Conservation (phyloP, 73 alveolate genomes). For the Paramecium sonneborni region DNA sequence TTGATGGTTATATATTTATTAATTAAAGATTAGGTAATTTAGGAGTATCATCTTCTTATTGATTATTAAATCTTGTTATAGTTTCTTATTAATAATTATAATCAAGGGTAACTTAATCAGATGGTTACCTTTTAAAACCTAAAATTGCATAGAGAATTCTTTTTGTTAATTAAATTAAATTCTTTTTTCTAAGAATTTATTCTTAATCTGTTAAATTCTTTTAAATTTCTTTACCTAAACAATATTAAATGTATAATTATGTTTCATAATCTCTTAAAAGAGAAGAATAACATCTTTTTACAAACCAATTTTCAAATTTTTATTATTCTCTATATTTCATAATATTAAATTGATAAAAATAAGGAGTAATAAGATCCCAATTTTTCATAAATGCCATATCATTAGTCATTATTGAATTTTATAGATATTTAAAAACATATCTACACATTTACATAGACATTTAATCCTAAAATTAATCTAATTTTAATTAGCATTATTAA, state of each 20-base stretch:
- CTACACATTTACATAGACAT: conserved; percentile 64
- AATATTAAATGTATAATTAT: not conserved
- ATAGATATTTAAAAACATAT: conserved; percentile 62
- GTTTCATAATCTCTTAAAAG: conserved; percentile 35
- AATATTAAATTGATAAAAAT: conserved; percentile 37
- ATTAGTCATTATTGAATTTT: conserved; percentile 60
- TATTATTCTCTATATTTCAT: conserved; percentile 1
- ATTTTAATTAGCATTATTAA: conserved; percentile 36
- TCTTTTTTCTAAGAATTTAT: not conserved
- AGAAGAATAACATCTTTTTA: not conserved
- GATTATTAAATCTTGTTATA: not conserved
- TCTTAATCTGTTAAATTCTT: conserved; percentile 16
- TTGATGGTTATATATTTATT: not conserved
- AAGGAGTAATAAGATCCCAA: conserved; percentile 66
- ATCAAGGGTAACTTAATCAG: not conserved
- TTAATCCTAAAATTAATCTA: conserved; percentile 65
- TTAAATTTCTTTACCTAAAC: conserved; percentile 21
- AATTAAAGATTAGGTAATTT: not conserved
- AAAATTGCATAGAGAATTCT: not conserved
- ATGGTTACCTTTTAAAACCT: not conserved
- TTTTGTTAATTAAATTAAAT: not conserved
- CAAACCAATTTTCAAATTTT: conserved; percentile 40
- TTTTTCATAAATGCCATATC: conserved; percentile 68
- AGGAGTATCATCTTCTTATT: not conserved
- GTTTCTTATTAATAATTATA: not conserved